phyloP scores from a whole-genome alignment of 371 early-diverging fungal genomes.

The Lichtheimia corymbifera region DNA sequence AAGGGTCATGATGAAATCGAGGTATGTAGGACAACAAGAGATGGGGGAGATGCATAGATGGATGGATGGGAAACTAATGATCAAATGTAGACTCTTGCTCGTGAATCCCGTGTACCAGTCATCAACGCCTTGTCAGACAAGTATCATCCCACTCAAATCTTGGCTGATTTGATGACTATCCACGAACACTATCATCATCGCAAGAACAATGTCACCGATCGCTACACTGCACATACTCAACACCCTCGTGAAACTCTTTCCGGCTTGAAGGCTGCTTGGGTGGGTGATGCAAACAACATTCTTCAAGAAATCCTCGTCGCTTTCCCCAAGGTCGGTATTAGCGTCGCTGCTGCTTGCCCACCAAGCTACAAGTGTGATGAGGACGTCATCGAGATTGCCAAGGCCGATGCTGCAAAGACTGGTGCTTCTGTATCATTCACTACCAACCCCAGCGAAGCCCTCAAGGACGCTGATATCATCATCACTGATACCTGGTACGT shows the following conservation, averaged over 20 bases:
- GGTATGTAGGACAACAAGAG: slow-evolving; percentile 36
- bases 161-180: slow-evolving; percentile 93
- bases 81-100: slow-evolving; percentile 63
- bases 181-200: slow-evolving; percentile 69
- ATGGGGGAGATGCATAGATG: background rate
- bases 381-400: slow-evolving; percentile 66
- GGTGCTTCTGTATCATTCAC: slow-evolving; percentile 63
- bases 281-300: slow-evolving; percentile 97
- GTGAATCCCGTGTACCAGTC: slow-evolving; percentile 88
- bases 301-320: slow-evolving; percentile 86
- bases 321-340: slow-evolving; percentile 86
- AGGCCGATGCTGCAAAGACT: slow-evolving; percentile 47
- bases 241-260: slow-evolving; percentile 59
- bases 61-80: background rate
- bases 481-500: slow-evolving; percentile 93
- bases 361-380: slow-evolving; percentile 73
- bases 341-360: slow-evolving; percentile 85
- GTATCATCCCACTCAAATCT: slow-evolving; percentile 94
- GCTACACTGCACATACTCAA: slow-evolving; percentile 48
- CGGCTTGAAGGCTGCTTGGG: slow-evolving; percentile 87
- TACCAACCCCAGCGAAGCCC: slow-evolving; percentile 74
- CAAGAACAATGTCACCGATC: slow-evolving; percentile 24
- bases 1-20: slow-evolving; percentile 87
- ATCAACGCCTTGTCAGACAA: slow-evolving; percentile 93
- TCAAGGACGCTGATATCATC: slow-evolving; percentile 82